Evolutionary conservation across 305 asterid genomes (phyloP), one percentile per base, ranked within the genome.

Genomic region (Solanum hybrid): DNA sequence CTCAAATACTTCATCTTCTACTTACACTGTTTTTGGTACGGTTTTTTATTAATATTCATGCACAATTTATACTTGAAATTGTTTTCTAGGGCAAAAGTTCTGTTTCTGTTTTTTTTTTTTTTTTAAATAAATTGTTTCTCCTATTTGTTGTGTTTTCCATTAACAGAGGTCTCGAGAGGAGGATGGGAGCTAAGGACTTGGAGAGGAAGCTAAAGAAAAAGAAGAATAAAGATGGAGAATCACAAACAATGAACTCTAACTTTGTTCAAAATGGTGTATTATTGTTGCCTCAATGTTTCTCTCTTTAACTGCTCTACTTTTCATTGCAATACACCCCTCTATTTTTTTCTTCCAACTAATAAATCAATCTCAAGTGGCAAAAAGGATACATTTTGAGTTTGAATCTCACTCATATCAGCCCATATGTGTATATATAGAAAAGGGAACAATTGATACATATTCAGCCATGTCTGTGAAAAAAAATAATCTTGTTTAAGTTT

Each of bases 181-280:
- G 0, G 82, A 93, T 93, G 93, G 93, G 89, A 29, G 78, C 89
- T 26, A 91, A 90, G 46, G 87, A 42, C 89, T 89, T 92, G 86
- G 75, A 69, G 22, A 89, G 73, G 93, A 91, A 91, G 91, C 88
- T 40, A 10, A 92, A 89, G 81, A 90, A 91, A 79, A 89, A 73
- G 91, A 86, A 77, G 79, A 86, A n/a, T 24, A 87, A 27, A 76
- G 26, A 87, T 86, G 91, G 75, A 14, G 87, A 86, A 10, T 79
- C 31, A 16, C 90, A 80, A 34, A 35, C 34, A 27, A 82, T 85
- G 36, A 87, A 79, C 27, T 86, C 89, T 85, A 89, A 76, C 82
- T 80, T 42, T 87, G 81, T 88, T 69, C 86, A 88, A 71, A 89
- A 26, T 76, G 93, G 95, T 91, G 76, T 89, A 86, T 72, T 71